A percentile compares a stretch with the other conserved stretches of the same genome.
Conservation (phyloP, 2,329 filamentous ascomycete genomes). For the Daldinia sp. region DNA sequence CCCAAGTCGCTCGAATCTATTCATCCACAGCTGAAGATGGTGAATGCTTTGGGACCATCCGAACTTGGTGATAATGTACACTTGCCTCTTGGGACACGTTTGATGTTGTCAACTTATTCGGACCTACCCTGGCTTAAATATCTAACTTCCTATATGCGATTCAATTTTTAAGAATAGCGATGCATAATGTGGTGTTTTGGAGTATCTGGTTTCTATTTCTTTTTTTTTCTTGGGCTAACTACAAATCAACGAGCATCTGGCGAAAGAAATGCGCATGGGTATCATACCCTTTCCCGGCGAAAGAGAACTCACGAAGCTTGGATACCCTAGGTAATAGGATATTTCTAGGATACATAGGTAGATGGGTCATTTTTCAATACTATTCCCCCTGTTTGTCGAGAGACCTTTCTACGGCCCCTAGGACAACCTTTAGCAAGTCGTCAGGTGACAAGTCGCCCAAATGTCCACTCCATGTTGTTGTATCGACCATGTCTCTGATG, state of each 20-base stretch:
- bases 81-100: slow-evolving; percentile 22
- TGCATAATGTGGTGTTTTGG: background rate
- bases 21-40: slow-evolving; percentile 35
- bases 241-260: background rate
- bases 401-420: slow-evolving; percentile 62
- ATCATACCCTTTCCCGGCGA: background rate
- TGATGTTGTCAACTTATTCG: slow-evolving; percentile 28
- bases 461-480: slow-evolving; percentile 64
- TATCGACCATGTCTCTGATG: slow-evolving; percentile 77
- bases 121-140: slow-evolving; percentile 34
- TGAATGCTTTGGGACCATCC: slow-evolving; percentile 33
- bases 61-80: slow-evolving; percentile 23
- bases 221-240: background rate
- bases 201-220: background rate
- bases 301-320: background rate
- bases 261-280: background rate
- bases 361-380: background rate
- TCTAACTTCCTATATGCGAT: slow-evolving; percentile 30
- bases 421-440: slow-evolving; percentile 70
- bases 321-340: background rate
- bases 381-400: slow-evolving; percentile 33
- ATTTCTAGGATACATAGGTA: too few species aligned
- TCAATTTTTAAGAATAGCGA: slow-evolving; percentile 20
- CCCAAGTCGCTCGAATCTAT: slow-evolving; percentile 35
- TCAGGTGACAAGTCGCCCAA: slow-evolving; percentile 61